Conservation (phyloP, 2,329 filamentous ascomycete genomes). For the Colletotrichum camelliae region DNA sequence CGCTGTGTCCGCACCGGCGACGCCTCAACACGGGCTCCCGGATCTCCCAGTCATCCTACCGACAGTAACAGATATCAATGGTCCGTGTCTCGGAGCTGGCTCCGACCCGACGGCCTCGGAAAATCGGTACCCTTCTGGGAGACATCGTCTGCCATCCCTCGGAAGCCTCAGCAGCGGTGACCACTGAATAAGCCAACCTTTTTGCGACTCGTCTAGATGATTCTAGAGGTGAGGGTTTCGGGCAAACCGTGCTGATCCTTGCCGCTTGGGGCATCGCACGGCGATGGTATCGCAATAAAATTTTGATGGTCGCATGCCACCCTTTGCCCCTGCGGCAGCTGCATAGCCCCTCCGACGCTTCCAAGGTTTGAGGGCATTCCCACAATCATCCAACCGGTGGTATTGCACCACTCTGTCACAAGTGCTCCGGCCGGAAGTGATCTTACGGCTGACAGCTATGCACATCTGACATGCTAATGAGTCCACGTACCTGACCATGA, state of each 20-base stretch:
- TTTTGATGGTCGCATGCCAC: background rate
- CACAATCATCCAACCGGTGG: background rate
- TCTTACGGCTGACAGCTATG: background rate
- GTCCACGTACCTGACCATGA: background rate
- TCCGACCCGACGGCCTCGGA: background rate
- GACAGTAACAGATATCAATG: background rate
- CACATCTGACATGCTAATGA: background rate
- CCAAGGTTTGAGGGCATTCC: constrained; percentile 1
- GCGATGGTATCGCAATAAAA: background rate
- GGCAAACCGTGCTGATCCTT: background rate
- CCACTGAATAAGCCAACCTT: background rate
- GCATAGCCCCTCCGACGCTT: background rate
- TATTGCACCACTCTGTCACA: background rate
- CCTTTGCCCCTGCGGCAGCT: background rate
- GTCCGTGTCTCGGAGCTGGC: background rate
- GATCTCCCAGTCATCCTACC: background rate
- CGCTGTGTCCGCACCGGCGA: background rate
- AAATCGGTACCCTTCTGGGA: background rate
- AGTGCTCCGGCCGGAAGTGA: background rate
- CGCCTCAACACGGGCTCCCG: background rate
- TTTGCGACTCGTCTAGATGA: background rate
- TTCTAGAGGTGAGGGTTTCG: background rate
- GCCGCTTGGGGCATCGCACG: background rate
- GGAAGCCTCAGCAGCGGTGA: background rate
- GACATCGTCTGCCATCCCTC: background rate